Evolutionary conservation across 75 land plant species (phyloP).

Genomic region (Azolla pinnata): DNA sequence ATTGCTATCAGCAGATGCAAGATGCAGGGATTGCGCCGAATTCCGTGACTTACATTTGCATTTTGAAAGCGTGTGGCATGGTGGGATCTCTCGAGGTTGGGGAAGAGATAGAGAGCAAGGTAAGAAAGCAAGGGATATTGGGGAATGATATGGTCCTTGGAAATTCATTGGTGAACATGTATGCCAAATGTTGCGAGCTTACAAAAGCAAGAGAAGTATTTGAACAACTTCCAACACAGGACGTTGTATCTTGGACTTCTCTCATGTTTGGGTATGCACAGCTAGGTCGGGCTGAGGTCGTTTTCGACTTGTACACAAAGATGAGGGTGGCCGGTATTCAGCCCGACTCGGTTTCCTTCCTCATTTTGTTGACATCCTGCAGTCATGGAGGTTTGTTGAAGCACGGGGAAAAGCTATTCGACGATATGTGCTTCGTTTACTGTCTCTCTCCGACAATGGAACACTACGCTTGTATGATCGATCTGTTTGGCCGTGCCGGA

Average conservation of each 20-base stretch:
- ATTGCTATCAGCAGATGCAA: constrained; percentile 32
- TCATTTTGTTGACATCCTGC: no score
- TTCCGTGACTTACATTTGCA: constrained; percentile 32
- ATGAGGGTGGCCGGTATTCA: constrained; percentile 34
- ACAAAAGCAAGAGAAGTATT: constrained; percentile 33
- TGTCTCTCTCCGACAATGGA: no score
- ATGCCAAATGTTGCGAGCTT: constrained; percentile 38
- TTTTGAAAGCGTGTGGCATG: constrained; percentile 34
- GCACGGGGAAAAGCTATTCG: no score
- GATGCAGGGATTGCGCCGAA: constrained; percentile 27
- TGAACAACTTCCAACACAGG: constrained; percentile 16
- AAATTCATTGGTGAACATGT: constrained; percentile 47
- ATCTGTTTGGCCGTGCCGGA: no score
- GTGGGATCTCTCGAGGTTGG: constrained; percentile 20
- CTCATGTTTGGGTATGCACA: constrained; percentile 42
- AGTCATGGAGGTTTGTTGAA: no score
- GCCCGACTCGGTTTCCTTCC: constrained; percentile 41
- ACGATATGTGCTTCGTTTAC: no score
- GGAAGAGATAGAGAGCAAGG: constrained; percentile 33
- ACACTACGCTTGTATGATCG: no score
- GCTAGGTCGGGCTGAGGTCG: constrained; percentile 31
- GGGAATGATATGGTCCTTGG: constrained; percentile 23
- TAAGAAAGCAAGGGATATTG: constrained; percentile 24
- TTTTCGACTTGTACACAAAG: constrained; percentile 24
- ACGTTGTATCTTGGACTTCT: constrained; percentile 43